These are phyloP conservation scores for Brettanomyces bruxellensis DNA, from an alignment of 805 yeast species.

Conservation along the genomic window DNA sequence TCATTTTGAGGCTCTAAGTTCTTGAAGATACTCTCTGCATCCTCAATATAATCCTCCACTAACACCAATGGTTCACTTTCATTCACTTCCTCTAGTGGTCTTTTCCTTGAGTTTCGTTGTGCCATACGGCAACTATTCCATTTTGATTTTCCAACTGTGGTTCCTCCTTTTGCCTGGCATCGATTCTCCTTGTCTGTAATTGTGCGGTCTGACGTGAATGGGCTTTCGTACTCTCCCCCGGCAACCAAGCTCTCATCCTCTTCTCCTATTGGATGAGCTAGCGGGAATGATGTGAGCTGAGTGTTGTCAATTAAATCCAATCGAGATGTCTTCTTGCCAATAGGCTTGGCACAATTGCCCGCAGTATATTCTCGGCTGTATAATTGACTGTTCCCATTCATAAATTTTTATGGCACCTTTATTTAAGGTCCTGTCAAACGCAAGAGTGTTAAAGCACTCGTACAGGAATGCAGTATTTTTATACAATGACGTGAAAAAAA, in stretches of 20 bases:
- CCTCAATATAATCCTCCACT: conserved; percentile 47
- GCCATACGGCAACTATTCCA: neutral
- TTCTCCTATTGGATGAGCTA: conserved; percentile 35
- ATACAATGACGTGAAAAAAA: no score
- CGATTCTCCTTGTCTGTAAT: conserved; percentile 18
- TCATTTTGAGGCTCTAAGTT: neutral
- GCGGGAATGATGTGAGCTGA: conserved; percentile 40
- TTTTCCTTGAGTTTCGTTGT: no score
- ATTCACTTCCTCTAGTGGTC: neutral
- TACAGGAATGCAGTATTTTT: no score
- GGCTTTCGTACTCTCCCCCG: conserved; percentile 4
- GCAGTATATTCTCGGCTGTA: no score
- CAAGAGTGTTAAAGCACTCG: no score
- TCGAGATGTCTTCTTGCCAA: conserved; percentile 20
- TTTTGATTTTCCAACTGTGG: neutral
- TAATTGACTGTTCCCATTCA: no score
- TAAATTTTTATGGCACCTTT: no score
- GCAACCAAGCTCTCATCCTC: neutral
- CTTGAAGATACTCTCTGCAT: neutral
- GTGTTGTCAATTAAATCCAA: conserved; percentile 41
- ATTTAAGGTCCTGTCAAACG: no score
- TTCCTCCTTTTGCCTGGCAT: conserved; percentile 18
- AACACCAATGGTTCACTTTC: conserved; percentile 25
- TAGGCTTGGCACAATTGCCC: no score
- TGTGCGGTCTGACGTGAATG: conserved; percentile 2